Base-by-base conservation (phyloP, 768 basidiomycete species). In the Lactifluus piperatus region DNA sequence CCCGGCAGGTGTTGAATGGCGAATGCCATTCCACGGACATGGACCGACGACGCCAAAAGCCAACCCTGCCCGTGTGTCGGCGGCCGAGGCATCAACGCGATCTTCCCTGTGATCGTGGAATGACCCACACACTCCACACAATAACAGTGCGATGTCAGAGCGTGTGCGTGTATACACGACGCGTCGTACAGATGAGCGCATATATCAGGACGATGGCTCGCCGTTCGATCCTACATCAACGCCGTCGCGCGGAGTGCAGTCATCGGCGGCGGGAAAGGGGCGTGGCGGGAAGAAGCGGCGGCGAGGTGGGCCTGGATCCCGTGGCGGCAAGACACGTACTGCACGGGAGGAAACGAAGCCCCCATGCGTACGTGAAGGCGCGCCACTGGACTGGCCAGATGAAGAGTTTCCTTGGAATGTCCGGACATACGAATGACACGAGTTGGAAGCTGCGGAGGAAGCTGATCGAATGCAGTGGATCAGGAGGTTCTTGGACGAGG, bases 171-270 rank as follows among this genome's bases (percentile, higher is more conserved):
- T 71, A 37, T 70, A 69, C 61, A 60, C 62, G 24, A 68, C 70
- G 56, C 62, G 41, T 43, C 62, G 47, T 43, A 51, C 63, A 26
- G 63, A 51, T 18, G 61, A 62, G 30, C 56, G 54, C 37, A 69
- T 55, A 54, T 68, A 65, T 61, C 67, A 64, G 48, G 70, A 71
- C 22, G n/a, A n/a, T n/a, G 82, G 82, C 43, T 73, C 77, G 5
- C 80, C 83, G 1, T 91, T 89, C 66, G 88, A 91, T 69, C 87
- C 88, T 5, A 82, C 83, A 26, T 85, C 86, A 20, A 90, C 88
- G 9, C 88, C 88, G 4, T 90, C 88, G n/a, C 76, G 88, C 45
- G 86, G 88, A 4, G 82, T 88, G 65, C 81, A 62, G 53, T 43
- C 51, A 56, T 13, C 66, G 60, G 26, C 9, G 44, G 70, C 58